A percentile compares a stretch with the other conserved stretches of the same genome.
Conservation (phyloP, 495 filamentous ascomycete genomes). For the Mytilinidion resinicola region DNA sequence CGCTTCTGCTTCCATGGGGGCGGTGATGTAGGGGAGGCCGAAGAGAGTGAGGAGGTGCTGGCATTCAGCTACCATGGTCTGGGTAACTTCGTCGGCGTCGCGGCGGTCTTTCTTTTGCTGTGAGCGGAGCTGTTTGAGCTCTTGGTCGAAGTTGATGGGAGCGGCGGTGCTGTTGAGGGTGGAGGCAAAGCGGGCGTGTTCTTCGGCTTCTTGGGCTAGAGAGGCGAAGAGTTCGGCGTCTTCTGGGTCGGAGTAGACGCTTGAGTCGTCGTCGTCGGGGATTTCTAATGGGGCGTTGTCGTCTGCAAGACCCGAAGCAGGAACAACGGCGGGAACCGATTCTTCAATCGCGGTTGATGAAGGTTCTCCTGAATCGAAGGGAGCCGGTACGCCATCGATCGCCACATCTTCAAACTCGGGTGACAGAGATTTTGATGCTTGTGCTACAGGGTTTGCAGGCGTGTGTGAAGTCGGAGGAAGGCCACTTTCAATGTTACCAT, state of each 20-base stretch:
- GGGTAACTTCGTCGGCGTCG: slow-evolving; percentile 91
- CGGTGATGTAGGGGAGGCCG: slow-evolving; percentile 91
- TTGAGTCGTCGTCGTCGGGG: slow-evolving; percentile 36
- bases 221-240: slow-evolving; percentile 82
- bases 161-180: slow-evolving; percentile 62
- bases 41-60: slow-evolving; percentile 86
- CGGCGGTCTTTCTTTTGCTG: slow-evolving; percentile 94
- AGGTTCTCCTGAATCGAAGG: slow-evolving; percentile 13
- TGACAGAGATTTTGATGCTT: slow-evolving; percentile 25
- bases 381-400: neutral
- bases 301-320: slow-evolving; percentile 26
- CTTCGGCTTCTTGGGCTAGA: slow-evolving; percentile 81
- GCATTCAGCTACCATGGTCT: slow-evolving; percentile 90
- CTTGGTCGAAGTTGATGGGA: slow-evolving; percentile 72
- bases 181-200: slow-evolving; percentile 86
- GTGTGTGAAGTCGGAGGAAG: neutral
- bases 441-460: neutral
- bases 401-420: slow-evolving; percentile 30
- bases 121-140: slow-evolving; percentile 76
- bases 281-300: slow-evolving; percentile 22
- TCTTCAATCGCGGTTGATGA: slow-evolving; percentile 18
- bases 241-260: slow-evolving; percentile 73
- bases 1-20: slow-evolving; percentile 97
- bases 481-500: slow-evolving; percentile 18
- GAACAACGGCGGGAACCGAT: neutral